Conservation (phyloP, 2,329 filamentous ascomycete species). For the Ophiostoma triangulosporum region DNA sequence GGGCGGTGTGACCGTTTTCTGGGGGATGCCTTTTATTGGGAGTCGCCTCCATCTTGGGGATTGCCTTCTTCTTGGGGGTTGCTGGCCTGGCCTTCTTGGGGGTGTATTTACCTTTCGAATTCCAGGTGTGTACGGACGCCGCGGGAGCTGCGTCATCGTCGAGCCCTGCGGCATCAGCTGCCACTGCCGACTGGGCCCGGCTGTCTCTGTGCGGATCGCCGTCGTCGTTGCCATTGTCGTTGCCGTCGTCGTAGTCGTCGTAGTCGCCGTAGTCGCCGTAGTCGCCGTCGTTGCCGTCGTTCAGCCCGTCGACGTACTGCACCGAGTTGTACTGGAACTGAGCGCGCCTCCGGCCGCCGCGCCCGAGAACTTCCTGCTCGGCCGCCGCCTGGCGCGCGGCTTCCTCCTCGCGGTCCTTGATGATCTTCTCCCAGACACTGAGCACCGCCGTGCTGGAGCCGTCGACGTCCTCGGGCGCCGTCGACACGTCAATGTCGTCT, state of each 20-base stretch:
- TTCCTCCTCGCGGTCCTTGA: slow-evolving; percentile 67
- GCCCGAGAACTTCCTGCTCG: slow-evolving; percentile 63
- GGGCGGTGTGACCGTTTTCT: too few species aligned
- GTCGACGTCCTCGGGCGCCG: neutral
- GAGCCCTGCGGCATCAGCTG: neutral
- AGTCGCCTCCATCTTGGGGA: neutral
- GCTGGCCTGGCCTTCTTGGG: neutral
- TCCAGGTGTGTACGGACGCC: too few species aligned
- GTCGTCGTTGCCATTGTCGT: slow-evolving; percentile 16
- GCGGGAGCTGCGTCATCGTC: neutral
- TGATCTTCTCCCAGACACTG: slow-evolving; percentile 79
- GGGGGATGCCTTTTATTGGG: neutral
- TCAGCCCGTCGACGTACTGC: slow-evolving; percentile 17
- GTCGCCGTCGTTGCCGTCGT: slow-evolving; percentile 10
- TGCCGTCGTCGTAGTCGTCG: neutral
- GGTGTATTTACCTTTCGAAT: slow-evolving; percentile 15
- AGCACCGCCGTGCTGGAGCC: slow-evolving; percentile 32
- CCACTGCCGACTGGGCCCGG: slow-evolving; percentile 1
- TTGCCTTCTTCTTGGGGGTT: neutral
- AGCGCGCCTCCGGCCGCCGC: slow-evolving; percentile 62
- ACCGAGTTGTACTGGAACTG: slow-evolving; percentile 8
- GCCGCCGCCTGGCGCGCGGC: slow-evolving; percentile 58
- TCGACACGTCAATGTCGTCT: slow-evolving; percentile 46
- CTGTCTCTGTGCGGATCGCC: slow-evolving; percentile 3
- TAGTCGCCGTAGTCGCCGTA: slow-evolving; percentile 5